phyloP scores from a whole-genome alignment of 1,139 yeast genomes.

The Blastobotrys raffinosifermentans region DNA sequence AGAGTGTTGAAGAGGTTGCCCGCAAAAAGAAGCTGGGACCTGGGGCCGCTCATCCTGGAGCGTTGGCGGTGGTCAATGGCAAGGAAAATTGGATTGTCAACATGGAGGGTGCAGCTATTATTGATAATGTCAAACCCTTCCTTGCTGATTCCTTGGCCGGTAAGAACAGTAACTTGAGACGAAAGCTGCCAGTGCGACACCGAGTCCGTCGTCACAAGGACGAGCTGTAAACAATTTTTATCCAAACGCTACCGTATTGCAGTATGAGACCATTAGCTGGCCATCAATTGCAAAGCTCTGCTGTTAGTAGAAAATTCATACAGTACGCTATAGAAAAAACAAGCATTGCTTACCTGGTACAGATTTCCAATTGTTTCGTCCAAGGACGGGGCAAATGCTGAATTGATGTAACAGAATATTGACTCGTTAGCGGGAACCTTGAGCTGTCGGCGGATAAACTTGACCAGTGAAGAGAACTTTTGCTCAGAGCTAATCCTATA shows the following conservation, averaged over 20 bases:
- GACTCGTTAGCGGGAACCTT: constrained; percentile 27
- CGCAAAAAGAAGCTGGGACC: constrained; percentile 9
- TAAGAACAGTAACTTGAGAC: no score
- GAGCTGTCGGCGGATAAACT: constrained; percentile 34
- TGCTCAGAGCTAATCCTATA: constrained; percentile 34
- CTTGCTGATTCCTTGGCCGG: constrained; percentile 2
- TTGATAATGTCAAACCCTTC: constrained; percentile 4
- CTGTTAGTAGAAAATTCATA: constrained; percentile 3
- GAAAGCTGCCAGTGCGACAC: constrained; percentile 5
- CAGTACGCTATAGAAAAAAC: not conserved
- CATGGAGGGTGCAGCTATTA: constrained; percentile 4
- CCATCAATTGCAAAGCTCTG: constrained; percentile 32
- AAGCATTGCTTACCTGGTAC: constrained; percentile 18
- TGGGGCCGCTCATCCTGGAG: constrained; percentile 6
- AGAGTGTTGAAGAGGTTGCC: constrained; percentile 6
- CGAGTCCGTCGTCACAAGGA: constrained; percentile 9
- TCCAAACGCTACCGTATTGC: constrained; percentile 38
- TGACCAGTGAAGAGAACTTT: constrained; percentile 32
- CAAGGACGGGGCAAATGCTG: constrained; percentile 37
- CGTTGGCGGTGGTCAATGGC: constrained; percentile 5
- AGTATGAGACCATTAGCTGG: constrained; percentile 33
- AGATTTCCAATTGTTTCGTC: constrained; percentile 33
- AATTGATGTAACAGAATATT: constrained; percentile 36
- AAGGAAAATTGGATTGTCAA: constrained; percentile 4
- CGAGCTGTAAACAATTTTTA: constrained; percentile 17